These are phyloP conservation scores for Syzygium grande DNA, from an alignment of 345 rosid species.

Conservation along the genomic window DNA sequence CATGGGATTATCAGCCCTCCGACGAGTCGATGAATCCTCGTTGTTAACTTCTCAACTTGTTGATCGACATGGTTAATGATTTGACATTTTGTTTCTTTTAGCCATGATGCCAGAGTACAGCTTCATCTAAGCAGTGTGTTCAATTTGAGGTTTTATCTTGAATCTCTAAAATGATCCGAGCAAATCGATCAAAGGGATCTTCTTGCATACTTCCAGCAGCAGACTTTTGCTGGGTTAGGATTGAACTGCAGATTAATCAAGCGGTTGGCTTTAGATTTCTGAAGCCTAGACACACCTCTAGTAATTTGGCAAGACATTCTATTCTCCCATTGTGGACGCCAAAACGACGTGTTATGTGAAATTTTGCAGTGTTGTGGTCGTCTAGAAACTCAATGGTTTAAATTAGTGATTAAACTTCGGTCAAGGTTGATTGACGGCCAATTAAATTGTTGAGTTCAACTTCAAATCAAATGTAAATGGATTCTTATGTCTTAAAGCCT, in stretches of 20 bases:
- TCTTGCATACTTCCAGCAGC: background rate
- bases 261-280: background rate
- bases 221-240: background rate
- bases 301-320: background rate
- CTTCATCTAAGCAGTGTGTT: background rate
- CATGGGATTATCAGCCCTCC: background rate
- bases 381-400: background rate
- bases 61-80: background rate
- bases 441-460: background rate
- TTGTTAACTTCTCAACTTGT: background rate
- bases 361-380: background rate
- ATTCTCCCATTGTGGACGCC: background rate
- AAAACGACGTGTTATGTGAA: background rate
- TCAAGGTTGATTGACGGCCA: background rate
- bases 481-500: background rate
- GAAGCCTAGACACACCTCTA: background rate
- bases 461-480: background rate
- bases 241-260: background rate
- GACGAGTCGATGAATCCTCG: background rate
- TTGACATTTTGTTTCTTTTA: too few relatives aligned
- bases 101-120: background rate
- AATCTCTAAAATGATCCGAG: background rate
- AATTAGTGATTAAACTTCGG: background rate
- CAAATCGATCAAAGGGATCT: background rate
- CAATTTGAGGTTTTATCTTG: background rate